Evolutionary conservation across 2,329 filamentous ascomycete species (phyloP).

Genomic region (Fusarium sp.): DNA sequence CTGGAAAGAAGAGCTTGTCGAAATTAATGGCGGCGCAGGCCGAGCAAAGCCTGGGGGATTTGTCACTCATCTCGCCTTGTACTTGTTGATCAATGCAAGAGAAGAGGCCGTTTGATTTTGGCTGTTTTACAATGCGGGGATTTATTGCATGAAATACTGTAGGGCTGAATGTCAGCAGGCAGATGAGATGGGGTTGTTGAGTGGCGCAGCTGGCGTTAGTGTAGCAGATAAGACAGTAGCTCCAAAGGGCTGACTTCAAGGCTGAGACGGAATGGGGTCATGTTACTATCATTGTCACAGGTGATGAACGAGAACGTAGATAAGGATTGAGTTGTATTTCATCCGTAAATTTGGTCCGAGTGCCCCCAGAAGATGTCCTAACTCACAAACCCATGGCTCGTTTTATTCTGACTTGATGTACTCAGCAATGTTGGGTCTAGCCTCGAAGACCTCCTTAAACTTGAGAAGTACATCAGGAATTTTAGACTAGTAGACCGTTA

Average conservation of each 20-base stretch:
- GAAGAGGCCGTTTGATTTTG: no score
- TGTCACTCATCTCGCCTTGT: not conserved
- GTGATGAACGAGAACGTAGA: not conserved
- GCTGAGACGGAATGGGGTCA: not conserved
- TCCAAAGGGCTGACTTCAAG: not conserved
- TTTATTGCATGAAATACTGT: not conserved
- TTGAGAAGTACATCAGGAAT: slow-evolving; percentile 14
- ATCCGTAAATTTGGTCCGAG: no score
- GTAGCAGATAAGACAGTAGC: not conserved
- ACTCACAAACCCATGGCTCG: not conserved
- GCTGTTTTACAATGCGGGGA: not conserved
- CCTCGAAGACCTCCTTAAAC: slow-evolving; percentile 16
- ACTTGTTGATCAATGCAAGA: accelerated
- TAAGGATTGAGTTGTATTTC: no score
- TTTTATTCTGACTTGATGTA: slow-evolving; percentile 13
- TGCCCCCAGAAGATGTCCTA: no score
- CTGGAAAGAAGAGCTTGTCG: not conserved
- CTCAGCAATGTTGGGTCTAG: slow-evolving; percentile 19
- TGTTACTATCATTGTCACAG: not conserved
- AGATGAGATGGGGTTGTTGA: not conserved
- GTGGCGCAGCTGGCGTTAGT: not conserved
- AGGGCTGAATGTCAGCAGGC: not conserved
- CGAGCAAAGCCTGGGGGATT: not conserved
- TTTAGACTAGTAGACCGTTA: not conserved
- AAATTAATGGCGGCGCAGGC: slow-evolving; percentile 1